Base-by-base conservation (phyloP, 1,139 yeast genomes). In the Hemisphaericaspora subhashii region DNA sequence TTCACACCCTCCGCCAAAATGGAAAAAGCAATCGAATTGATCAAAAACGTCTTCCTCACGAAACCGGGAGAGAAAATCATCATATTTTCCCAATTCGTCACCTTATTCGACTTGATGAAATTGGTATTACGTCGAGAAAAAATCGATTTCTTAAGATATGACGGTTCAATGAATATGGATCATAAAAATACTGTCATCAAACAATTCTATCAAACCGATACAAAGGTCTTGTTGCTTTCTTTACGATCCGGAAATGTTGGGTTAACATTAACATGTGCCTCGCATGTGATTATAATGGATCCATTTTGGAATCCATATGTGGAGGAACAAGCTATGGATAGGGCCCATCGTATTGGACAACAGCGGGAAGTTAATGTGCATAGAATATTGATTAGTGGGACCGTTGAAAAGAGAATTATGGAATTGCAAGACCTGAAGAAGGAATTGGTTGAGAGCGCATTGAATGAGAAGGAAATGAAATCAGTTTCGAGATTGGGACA, bases 271-370 rank as follows among this genome's bases (percentile, higher is more conserved):
- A 90, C 97, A 0, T 86, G 95, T 64, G 98, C 98, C 0, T 85
- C 88, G 30, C 96, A 88, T 58, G 95, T 90, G 9, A 79, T 90
- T 37, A 76, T 90, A 10, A 76, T 87, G 71, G 98, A 90, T 58
- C 97, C 97, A 12, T 90, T 88, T 57, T 90, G 98, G 98, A 90
- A 90, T 55, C 98, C 97, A 1, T 90, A 76, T 60, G 96, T 90
- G 3, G 98, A 90, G 61, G 95, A 86, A 35, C 98, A 90, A 63
- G 98, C 98, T 0, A 88, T 86, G 77, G 97, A 88, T 59, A 78
- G 98, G 49, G 95, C 94, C 5, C 92, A 92, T 63, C 77, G 98
- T 60, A 86, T 90, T 49, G 96, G 97, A 5, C 98, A 90, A 62
- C 75, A 77, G 24, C 70, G 79, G 41, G 82, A 81, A 31, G 98